Percentiles rank a stretch among this genome's conserved stretches.
phyloP scores from a whole-genome alignment of 1,284 basidiomycete genomes.

The Ustilago xerochloae region DNA sequence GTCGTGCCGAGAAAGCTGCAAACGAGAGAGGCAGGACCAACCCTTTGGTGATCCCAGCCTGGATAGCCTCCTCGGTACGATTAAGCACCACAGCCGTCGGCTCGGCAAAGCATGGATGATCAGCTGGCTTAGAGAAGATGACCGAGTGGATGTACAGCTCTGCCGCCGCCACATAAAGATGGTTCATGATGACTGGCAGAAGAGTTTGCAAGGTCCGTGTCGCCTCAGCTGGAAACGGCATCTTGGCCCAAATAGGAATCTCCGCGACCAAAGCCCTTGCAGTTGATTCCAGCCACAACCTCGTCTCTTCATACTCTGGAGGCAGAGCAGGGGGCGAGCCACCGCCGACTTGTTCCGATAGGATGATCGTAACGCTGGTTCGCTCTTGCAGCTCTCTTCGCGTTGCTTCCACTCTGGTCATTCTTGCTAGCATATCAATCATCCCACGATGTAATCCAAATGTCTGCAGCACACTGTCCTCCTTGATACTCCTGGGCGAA shows the following conservation, averaged over 20 bases:
- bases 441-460: constrained; percentile 45
- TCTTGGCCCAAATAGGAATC: constrained; percentile 43
- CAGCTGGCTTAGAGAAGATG: constrained; percentile 43
- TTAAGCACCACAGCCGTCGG: constrained; percentile 35
- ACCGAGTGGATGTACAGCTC: constrained; percentile 50
- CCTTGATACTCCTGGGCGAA: constrained; percentile 35
- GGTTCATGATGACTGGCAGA: constrained; percentile 38
- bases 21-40: constrained; percentile 41
- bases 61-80: constrained; percentile 42
- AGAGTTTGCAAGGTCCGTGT: constrained; percentile 32
- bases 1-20: constrained; percentile 32
- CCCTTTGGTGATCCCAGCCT: constrained; percentile 39
- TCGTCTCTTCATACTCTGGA: constrained; percentile 45
- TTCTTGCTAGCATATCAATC: constrained; percentile 45
- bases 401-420: constrained; percentile 44
- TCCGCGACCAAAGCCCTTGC: constrained; percentile 38
- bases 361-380: constrained; percentile 37
- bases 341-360: constrained; percentile 30
- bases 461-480: constrained; percentile 44
- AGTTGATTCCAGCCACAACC: constrained; percentile 41
- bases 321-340: constrained; percentile 31
- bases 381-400: constrained; percentile 35
- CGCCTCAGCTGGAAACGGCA: constrained; percentile 33
- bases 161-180: constrained; percentile 41
- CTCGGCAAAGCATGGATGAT: constrained; percentile 36